Conservation (phyloP, 257 asterid genomes). For the Gardenia jasminoides region DNA sequence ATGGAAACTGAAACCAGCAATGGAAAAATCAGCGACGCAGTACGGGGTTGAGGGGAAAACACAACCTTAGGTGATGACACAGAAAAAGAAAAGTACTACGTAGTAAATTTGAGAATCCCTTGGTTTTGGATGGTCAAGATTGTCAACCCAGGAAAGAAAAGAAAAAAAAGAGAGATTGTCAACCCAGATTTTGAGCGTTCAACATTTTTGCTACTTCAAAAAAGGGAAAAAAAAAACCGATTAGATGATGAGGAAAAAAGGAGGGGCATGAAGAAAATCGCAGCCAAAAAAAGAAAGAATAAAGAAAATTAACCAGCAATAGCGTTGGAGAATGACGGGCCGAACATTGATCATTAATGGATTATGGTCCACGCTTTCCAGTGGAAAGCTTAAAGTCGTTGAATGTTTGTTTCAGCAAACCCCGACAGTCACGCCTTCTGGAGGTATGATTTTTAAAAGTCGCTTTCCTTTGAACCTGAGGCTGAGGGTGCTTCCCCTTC, state of each 20-base stretch:
- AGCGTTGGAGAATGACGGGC: not conserved
- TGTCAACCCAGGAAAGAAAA: not conserved
- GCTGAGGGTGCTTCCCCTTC: too few relatives aligned
- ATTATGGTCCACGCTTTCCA: not conserved
- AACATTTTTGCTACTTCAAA: too few relatives aligned
- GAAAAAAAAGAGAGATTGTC: too few relatives aligned
- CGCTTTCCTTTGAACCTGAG: too few relatives aligned
- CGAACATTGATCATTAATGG: too few relatives aligned
- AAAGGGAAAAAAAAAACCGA: too few relatives aligned
- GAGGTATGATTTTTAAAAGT: too few relatives aligned
- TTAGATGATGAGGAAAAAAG: not conserved
- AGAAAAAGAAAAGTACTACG: not conserved
- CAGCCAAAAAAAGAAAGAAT: not conserved
- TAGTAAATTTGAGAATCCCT: not conserved
- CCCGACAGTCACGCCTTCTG: too few relatives aligned
- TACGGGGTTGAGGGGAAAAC: not conserved
- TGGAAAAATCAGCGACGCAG: not conserved
- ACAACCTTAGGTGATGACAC: constrained; percentile 6
- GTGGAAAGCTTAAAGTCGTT: too few relatives aligned
- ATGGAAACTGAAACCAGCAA: too few relatives aligned
- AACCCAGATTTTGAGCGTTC: constrained; percentile 2
- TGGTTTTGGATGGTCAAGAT: not conserved
- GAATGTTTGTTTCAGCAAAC: too few relatives aligned
- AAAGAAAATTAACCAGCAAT: not conserved
- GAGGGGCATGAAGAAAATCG: not conserved